A percentile compares a stretch with the other conserved stretches of the same genome.
Conservation (phyloP, 495 filamentous ascomycete genomes). For the Pseudevernia furfuracea region DNA sequence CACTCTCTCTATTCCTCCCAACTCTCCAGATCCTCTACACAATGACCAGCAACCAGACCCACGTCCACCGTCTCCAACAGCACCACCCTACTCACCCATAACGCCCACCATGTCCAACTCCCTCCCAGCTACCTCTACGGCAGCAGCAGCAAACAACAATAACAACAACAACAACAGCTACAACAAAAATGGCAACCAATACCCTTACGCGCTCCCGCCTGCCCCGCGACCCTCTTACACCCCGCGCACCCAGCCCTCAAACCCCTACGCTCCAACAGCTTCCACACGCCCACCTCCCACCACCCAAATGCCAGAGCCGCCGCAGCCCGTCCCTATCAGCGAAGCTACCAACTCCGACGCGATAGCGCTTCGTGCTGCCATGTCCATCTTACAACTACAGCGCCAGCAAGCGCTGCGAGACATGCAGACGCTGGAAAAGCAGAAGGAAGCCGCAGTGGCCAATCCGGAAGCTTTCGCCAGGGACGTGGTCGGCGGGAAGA, state of each 20-base stretch:
- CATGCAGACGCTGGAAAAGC: constrained; percentile 52
- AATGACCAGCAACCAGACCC: not conserved
- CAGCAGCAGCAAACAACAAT: not conserved
- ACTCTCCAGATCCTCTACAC: not conserved
- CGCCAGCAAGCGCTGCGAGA: constrained; percentile 66
- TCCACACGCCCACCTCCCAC: not conserved
- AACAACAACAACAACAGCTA: not conserved
- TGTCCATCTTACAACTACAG: constrained; percentile 77
- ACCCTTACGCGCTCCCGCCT: not conserved
- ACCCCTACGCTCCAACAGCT: not conserved
- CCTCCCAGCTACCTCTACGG: not conserved
- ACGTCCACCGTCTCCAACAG: constrained; percentile 20
- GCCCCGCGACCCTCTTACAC: not conserved
- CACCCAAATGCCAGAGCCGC: constrained; percentile 22
- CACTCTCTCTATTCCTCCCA: not conserved
- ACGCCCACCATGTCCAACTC: constrained; percentile 26
- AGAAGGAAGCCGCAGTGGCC: constrained; percentile 55
- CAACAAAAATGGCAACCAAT: not conserved
- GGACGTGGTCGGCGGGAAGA: constrained; percentile 50
- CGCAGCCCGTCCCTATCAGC: constrained; percentile 55
- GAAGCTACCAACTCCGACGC: constrained; percentile 77
- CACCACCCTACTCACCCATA: constrained; percentile 28
- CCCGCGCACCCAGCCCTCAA: not conserved
- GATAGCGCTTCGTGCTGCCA: constrained; percentile 70
- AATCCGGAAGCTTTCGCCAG: constrained; percentile 62